Conservation (phyloP, 164 flowering plant species). For the Chloranthus sessilifolius region DNA sequence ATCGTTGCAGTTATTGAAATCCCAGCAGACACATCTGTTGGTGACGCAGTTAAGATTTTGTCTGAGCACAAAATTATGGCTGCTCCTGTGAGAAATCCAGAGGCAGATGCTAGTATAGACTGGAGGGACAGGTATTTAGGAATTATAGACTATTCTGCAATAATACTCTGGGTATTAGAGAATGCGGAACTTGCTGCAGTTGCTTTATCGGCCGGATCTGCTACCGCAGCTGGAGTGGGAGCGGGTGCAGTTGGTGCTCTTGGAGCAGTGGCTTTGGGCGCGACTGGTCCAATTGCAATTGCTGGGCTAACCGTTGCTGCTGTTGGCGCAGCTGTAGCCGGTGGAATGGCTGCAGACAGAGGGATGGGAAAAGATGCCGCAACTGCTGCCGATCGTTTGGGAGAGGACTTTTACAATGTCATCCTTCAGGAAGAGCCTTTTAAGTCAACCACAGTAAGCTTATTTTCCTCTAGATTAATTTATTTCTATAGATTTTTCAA, state of each 20-base stretch:
- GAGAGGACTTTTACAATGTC: slow-evolving; percentile 82
- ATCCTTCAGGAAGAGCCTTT: slow-evolving; percentile 89
- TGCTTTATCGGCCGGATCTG: slow-evolving; percentile 65
- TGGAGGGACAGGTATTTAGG: slow-evolving; percentile 86
- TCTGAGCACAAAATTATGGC: slow-evolving; percentile 73
- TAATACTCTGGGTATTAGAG: slow-evolving; percentile 84
- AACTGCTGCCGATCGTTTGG: slow-evolving; percentile 64
- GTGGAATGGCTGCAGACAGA: slow-evolving; percentile 69
- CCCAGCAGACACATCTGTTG: slow-evolving; percentile 57
- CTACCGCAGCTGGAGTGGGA: slow-evolving; percentile 85
- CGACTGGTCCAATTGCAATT: slow-evolving; percentile 78
- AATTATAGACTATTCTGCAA: slow-evolving; percentile 72
- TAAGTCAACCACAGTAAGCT: slow-evolving; percentile 78
- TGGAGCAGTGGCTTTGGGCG: slow-evolving; percentile 80
- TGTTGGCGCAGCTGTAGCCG: slow-evolving; percentile 83
- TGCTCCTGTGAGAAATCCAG: slow-evolving; percentile 76
- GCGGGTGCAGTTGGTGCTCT: slow-evolving; percentile 83
- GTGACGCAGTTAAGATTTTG: slow-evolving; percentile 65
- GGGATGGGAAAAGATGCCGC: slow-evolving; percentile 73
- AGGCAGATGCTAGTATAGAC: slow-evolving; percentile 34
- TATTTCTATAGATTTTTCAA: background rate
- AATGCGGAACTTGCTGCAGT: slow-evolving; percentile 84
- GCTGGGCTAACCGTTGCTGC: slow-evolving; percentile 86
- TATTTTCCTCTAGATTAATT: too few species aligned
- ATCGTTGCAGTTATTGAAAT: slow-evolving; percentile 70